Evolutionary conservation across 805 yeast species (phyloP).

Genomic region (Lipomyces orientalis): DNA sequence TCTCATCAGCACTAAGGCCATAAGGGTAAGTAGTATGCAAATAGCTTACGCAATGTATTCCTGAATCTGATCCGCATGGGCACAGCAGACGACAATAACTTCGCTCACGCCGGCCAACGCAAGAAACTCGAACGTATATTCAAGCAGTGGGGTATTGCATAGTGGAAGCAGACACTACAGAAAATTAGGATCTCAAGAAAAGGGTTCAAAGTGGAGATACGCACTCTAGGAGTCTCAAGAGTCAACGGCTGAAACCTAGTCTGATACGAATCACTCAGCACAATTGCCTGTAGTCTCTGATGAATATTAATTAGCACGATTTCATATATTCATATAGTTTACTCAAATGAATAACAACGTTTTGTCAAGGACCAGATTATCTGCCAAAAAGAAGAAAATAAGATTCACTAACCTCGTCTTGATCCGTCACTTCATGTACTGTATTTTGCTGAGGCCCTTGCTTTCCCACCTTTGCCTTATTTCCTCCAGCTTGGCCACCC

Average conservation of each 20-base stretch:
- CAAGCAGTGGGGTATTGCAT: slow-evolving; percentile 91
- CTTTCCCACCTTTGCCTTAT: slow-evolving; percentile 18
- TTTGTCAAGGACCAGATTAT: not conserved
- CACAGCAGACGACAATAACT: slow-evolving; percentile 85
- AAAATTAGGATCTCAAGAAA: not conserved
- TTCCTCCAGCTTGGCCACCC: slow-evolving; percentile 19
- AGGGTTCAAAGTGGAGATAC: slow-evolving; percentile 14
- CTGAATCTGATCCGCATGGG: slow-evolving; percentile 89
- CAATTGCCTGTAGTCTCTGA: slow-evolving; percentile 86
- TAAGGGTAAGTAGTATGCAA: not conserved
- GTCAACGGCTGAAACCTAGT: slow-evolving; percentile 93
- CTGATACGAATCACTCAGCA: slow-evolving; percentile 90
- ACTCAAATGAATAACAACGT: not conserved
- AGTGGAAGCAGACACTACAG: slow-evolving; percentile 76
- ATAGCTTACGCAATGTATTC: slow-evolving; percentile 64
- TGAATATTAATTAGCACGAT: not conserved
- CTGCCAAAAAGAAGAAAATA: not conserved
- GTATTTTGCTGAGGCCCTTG: slow-evolving; percentile 9
- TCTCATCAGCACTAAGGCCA: not conserved
- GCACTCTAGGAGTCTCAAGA: slow-evolving; percentile 71
- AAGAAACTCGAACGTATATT: slow-evolving; percentile 91
- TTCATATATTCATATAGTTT: not conserved
- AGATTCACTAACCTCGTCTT: slow-evolving; percentile 17
- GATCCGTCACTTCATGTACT: slow-evolving; percentile 20
- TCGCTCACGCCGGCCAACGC: slow-evolving; percentile 90